Evolutionary conservation across 108 stramenopile genomes (phyloP).

Genomic region (Cyclotella atomus): DNA sequence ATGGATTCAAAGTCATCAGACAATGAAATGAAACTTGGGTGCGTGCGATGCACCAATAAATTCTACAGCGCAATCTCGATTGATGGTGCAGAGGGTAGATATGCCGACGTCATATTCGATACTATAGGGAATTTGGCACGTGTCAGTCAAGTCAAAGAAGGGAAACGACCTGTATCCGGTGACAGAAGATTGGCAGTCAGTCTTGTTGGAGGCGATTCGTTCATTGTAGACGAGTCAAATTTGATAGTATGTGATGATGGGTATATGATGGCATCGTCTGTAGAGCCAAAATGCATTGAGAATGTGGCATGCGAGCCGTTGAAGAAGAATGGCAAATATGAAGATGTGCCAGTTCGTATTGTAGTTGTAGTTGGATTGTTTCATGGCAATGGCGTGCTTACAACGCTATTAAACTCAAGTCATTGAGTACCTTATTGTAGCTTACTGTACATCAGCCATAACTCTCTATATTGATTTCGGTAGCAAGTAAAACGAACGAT

Average conservation of each 20-base stretch:
- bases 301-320: not conserved
- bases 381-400: slow-evolving; percentile 58
- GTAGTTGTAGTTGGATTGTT: slow-evolving; percentile 61
- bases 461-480: not conserved
- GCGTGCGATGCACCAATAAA: slow-evolving; percentile 61
- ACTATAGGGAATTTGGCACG: slow-evolving; percentile 43
- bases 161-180: slow-evolving; percentile 52
- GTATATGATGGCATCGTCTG: slow-evolving; percentile 46
- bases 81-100: slow-evolving; percentile 49
- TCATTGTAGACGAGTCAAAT: slow-evolving; percentile 31
- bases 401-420: slow-evolving; percentile 23
- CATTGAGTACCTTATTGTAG: not conserved
- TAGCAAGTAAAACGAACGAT: slow-evolving; percentile 23
- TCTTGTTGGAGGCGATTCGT: slow-evolving; percentile 51
- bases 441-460: not conserved
- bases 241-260: slow-evolving; percentile 48
- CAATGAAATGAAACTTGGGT: slow-evolving; percentile 44
- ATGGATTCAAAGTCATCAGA: not conserved
- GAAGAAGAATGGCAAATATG: not conserved
- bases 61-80: slow-evolving; percentile 61
- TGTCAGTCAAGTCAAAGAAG: slow-evolving; percentile 47
- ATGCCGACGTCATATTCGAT: slow-evolving; percentile 64
- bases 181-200: slow-evolving; percentile 49
- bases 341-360: slow-evolving; percentile 34
- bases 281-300: not conserved